A percentile compares a stretch with the other conserved stretches of the same genome.
These are phyloP conservation scores for Podospora conica DNA, from an alignment of 495 filamentous ascomycete species.

Conservation along the genomic window DNA sequence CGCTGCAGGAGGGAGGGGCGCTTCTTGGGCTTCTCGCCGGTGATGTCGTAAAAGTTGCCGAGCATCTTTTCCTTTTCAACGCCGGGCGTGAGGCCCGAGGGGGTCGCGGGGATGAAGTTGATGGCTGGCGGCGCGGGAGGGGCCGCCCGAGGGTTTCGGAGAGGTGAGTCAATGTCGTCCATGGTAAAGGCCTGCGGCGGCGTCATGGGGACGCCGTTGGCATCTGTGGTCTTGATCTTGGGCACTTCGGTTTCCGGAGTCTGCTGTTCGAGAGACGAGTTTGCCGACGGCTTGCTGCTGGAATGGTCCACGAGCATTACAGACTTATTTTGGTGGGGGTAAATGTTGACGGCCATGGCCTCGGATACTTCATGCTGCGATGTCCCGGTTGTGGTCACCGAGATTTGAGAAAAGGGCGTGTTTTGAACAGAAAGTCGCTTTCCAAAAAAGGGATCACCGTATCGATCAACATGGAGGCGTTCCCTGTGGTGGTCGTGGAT, in stretches of 20 bases:
- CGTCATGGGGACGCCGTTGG: constrained; percentile 39
- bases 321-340: constrained; percentile 81
- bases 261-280: constrained; percentile 23
- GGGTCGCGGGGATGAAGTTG: constrained; percentile 71
- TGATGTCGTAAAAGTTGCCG: constrained; percentile 41
- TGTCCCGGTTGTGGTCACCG: constrained; percentile 49
- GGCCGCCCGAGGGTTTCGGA: constrained; percentile 69
- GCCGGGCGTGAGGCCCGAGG: constrained; percentile 47
- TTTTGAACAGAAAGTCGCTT: constrained; percentile 46
- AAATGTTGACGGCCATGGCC: constrained; percentile 75
- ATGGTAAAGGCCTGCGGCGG: constrained; percentile 45
- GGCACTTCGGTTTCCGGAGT: constrained; percentile 17
- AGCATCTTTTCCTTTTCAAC: constrained; percentile 51
- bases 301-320: constrained; percentile 70
- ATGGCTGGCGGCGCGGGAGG: constrained; percentile 54
- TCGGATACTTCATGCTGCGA: constrained; percentile 60
- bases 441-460: constrained; percentile 51
- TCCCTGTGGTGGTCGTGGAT: constrained; percentile 23
- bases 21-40: constrained; percentile 35
- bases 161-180: constrained; percentile 56
- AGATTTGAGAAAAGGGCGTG: constrained; percentile 54
- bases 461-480: constrained; percentile 38
- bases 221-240: constrained; percentile 30
- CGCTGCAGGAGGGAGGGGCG: constrained; percentile 52
- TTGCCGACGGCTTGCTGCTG: constrained; percentile 39